Evolutionary conservation across 768 basidiomycete species (phyloP).

Genomic region (Russula vinacea): DNA sequence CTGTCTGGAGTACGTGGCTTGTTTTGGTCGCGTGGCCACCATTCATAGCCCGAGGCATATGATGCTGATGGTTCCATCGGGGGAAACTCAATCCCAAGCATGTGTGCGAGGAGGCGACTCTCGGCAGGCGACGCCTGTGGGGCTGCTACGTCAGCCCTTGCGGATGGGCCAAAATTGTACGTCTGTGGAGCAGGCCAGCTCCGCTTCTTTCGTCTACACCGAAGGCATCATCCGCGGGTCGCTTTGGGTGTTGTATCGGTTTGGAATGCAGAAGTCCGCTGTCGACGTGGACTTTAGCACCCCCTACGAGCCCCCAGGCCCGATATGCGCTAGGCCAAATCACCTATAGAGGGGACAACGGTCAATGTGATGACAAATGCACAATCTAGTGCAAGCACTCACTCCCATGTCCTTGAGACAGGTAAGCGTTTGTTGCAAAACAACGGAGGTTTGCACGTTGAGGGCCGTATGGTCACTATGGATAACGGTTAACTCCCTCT

Average conservation of each 20-base stretch:
- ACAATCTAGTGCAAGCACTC: constrained; percentile 42
- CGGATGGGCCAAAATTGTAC: not conserved
- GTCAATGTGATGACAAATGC: constrained; percentile 45
- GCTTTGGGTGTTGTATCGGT: constrained; percentile 19
- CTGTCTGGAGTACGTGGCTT: constrained; percentile 11
- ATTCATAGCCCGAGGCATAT: constrained; percentile 24
- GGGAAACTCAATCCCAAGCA: constrained; percentile 29
- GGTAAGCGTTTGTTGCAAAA: constrained; percentile 59
- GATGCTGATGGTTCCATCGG: constrained; percentile 21
- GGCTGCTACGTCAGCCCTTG: not conserved
- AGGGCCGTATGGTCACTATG: constrained; percentile 67
- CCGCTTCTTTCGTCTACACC: constrained; percentile 7
- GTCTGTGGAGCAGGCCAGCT: not conserved
- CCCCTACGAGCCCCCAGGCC: constrained; percentile 29
- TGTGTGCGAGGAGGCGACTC: constrained; percentile 27
- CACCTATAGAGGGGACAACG: constrained; percentile 62
- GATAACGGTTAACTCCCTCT: constrained; percentile 8
- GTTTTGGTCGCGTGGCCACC: constrained; percentile 27
- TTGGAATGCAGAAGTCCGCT: constrained; percentile 20
- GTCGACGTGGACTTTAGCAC: constrained; percentile 29
- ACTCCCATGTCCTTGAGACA: constrained; percentile 70
- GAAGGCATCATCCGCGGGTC: constrained; percentile 29
- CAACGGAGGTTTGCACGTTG: constrained; percentile 66
- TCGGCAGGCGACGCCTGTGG: constrained; percentile 11
- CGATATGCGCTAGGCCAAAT: constrained; percentile 33